Evolutionary conservation across 345 rosid genomes (phyloP).

Genomic region (Luvunga scandens): DNA sequence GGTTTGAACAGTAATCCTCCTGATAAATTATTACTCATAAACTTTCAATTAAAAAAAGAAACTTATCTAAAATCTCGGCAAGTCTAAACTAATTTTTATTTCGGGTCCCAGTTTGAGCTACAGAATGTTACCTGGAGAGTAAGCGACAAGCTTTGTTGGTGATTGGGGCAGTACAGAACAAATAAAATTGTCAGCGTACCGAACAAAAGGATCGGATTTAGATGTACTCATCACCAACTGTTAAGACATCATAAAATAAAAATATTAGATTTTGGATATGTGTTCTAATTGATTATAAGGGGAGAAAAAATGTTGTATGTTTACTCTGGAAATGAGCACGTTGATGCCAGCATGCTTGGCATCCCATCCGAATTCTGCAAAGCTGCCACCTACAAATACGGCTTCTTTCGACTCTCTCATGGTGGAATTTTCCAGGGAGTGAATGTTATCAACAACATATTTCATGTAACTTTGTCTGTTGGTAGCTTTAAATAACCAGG

Average conservation of each 20-base stretch:
- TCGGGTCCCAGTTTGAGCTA: not conserved
- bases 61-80: not conserved
- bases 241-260: not conserved
- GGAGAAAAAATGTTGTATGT: conserved; percentile 6
- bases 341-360: conserved; percentile 64
- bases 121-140: conserved; percentile 35
- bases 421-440: not conserved
- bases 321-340: conserved; percentile 63
- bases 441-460: conserved; percentile 25
- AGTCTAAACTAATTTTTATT: not conserved
- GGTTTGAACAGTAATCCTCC: conserved; percentile 56
- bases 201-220: conserved; percentile 15
- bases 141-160: conserved; percentile 32
- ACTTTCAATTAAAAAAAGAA: not conserved
- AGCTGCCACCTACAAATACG: conserved; percentile 8
- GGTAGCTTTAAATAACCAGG: conserved; percentile 78
- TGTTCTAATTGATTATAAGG: not conserved
- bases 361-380: conserved; percentile 83
- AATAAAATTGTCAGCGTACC: conserved; percentile 34
- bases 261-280: not conserved
- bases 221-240: conserved; percentile 26
- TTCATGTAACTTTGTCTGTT: conserved; percentile 34
- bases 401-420: not conserved
- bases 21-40: not conserved
- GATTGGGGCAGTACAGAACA: conserved; percentile 53